Base-by-base conservation (phyloP, 768 basidiomycete species). In the Leccinellum albellum region DNA sequence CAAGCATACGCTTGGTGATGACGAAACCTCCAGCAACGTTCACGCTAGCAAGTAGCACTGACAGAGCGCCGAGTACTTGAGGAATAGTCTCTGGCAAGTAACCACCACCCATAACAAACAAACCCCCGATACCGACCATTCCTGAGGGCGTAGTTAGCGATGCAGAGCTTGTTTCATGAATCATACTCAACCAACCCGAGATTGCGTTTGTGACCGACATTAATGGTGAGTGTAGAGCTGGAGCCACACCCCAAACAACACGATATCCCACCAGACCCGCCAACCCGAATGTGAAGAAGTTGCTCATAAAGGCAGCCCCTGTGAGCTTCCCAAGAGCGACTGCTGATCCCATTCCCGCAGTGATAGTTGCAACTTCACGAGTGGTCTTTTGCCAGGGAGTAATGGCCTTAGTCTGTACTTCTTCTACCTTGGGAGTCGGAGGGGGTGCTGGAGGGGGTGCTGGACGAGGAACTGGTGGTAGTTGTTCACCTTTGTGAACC, bases 131-230 rank as follows among this genome's bases (percentile, higher is more conserved):
- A 37, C 90, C 90, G 53, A 91, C 89, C 84, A 87, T 82, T 33
- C 84, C 82, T 82, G 46, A 4, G 20, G n/a, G 24, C 37, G 15
- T 32, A 24, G 3, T 56, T 40, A 62, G 51, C 3, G 29, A 35
- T 8, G 15, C 29, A 37, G 37, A 26, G 13, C 32, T 50, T 29
- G 46, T 51, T 31, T 33, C 48, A 33, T 20, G 26, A 49, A 76
- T n/a, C 15, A 28, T 17, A 6, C 12, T 20, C 29, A 26, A 65
- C 82, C 66, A 71, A 74, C 91, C 90, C 21, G 91, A 93, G 45
- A 92, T 89, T 3, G 91, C 91, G 65, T 93, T 93, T 13, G 91
- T 94, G 6, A 94, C 91, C 9, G 88, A 90, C 91, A 94, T 94
- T 56, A 94, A 74, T 14, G 92, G 92, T 21, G 91, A 93, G 70